Conservation (phyloP, 2,329 filamentous ascomycete species). For the Dactylonectria macrodidyma region DNA sequence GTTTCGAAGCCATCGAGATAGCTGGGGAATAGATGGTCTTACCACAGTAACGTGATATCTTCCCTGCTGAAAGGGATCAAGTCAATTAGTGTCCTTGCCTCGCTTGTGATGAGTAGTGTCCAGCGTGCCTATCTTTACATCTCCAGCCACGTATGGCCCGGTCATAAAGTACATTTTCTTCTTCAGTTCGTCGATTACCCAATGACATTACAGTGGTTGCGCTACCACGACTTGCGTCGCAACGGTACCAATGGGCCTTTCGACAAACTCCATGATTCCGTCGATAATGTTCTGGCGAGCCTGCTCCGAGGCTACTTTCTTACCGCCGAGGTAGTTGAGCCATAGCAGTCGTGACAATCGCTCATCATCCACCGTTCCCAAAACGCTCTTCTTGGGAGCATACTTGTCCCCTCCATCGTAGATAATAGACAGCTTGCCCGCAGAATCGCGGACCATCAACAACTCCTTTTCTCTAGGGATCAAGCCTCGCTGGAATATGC, state of each 20-base stretch:
- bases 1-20: background rate
- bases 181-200: background rate
- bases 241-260: conserved; percentile 89
- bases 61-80: conserved; percentile 19
- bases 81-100: conserved; percentile 37
- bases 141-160: conserved; percentile 13
- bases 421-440: conserved; percentile 77
- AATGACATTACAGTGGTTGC: conserved; percentile 51
- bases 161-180: conserved; percentile 37
- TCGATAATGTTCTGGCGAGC: conserved; percentile 87
- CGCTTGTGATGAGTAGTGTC: conserved; percentile 31
- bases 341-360: conserved; percentile 86
- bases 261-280: conserved; percentile 89
- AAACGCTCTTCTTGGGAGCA: conserved; percentile 61
- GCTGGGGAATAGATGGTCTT: conserved; percentile 19
- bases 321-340: conserved; percentile 91
- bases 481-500: conserved; percentile 83
- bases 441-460: conserved; percentile 76
- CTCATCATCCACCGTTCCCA: conserved; percentile 85
- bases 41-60: conserved; percentile 10
- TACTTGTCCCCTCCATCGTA: conserved; percentile 74
- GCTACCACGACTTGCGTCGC: conserved; percentile 79
- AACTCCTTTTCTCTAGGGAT: conserved; percentile 87
- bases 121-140: conserved; percentile 44
- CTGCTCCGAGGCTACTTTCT: conserved; percentile 87